Percentiles rank a stretch among this genome's conserved stretches.
Evolutionary conservation across 257 asterid species (phyloP).

Genomic region (Solanum infundibuliforme): DNA sequence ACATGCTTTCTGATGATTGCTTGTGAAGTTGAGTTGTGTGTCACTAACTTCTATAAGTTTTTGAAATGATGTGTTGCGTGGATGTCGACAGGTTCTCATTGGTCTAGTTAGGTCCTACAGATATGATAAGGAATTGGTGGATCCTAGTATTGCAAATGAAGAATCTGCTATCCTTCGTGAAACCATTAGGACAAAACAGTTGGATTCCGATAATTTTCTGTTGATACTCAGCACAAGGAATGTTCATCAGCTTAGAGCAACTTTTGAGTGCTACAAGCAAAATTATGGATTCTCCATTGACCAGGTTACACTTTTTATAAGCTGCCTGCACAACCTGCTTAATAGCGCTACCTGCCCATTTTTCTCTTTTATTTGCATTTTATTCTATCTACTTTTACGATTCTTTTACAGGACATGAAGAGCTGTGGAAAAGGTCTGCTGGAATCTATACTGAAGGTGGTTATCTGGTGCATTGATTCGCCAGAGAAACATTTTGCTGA

Average conservation of each 20-base stretch:
- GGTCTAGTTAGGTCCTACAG: conserved; percentile 64
- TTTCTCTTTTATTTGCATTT: neutral
- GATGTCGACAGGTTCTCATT: conserved; percentile 43
- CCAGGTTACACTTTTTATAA: conserved; percentile 22
- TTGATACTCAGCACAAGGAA: conserved; percentile 56
- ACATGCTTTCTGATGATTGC: neutral
- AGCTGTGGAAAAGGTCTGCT: conserved; percentile 42
- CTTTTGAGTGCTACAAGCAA: conserved; percentile 48
- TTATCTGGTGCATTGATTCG: conserved; percentile 53
- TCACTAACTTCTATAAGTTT: neutral
- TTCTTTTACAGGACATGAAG: conserved; percentile 40
- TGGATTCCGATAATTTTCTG: conserved; percentile 36
- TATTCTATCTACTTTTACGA: neutral
- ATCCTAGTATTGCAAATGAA: conserved; percentile 24
- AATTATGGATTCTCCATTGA: conserved; percentile 46
- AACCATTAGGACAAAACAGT: conserved; percentile 30
- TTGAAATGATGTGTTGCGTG: neutral
- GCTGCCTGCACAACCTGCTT: neutral
- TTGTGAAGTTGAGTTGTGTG: neutral
- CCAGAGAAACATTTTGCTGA: conserved; percentile 85
- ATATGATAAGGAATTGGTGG: conserved; percentile 51
- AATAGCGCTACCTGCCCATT: neutral
- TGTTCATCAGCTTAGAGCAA: conserved; percentile 53
- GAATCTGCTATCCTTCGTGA: conserved; percentile 56
- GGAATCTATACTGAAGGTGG: conserved; percentile 49